These are phyloP conservation scores for Dactylella cylindrospora DNA, from an alignment of 2,329 filamentous ascomycete species.

Conservation along the genomic window DNA sequence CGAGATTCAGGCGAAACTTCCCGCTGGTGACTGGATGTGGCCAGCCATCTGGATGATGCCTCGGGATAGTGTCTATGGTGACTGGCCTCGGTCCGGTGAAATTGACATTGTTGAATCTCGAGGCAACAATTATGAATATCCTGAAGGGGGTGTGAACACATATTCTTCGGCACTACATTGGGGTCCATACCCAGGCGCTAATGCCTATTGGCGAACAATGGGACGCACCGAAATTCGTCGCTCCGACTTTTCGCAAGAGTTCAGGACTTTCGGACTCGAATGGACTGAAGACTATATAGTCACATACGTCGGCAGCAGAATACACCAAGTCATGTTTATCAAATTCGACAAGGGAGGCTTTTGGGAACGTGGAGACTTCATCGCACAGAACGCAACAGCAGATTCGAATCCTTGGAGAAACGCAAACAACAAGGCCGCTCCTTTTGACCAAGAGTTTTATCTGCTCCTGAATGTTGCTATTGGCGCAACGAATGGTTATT, in stretches of 20 bases:
- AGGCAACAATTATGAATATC: constrained; percentile 55
- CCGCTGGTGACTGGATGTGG: constrained; percentile 61
- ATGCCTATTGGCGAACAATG: constrained; percentile 52
- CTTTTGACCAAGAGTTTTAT: constrained; percentile 60
- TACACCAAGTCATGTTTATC: constrained; percentile 45
- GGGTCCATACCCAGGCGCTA: constrained; percentile 51
- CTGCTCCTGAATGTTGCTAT: constrained; percentile 59
- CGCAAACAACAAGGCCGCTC: constrained; percentile 54
- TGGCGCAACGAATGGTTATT: constrained; percentile 55
- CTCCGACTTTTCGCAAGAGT: constrained; percentile 54
- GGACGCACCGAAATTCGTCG: constrained; percentile 51
- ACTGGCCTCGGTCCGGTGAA: constrained; percentile 59
- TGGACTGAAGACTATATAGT: constrained; percentile 47
- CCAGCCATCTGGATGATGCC: constrained; percentile 60
- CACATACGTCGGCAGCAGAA: constrained; percentile 26
- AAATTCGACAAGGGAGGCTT: constrained; percentile 49
- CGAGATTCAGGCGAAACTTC: constrained; percentile 60
- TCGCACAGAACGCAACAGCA: constrained; percentile 54
- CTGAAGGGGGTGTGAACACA: constrained; percentile 52
- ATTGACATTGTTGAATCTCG: constrained; percentile 60
- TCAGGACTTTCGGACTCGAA: constrained; percentile 57
- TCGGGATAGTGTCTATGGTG: constrained; percentile 55
- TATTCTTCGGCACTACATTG: constrained; percentile 56
- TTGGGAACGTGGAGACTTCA: constrained; percentile 55
- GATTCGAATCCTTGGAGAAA: constrained; percentile 56